Evolutionary conservation across 177 flowering plant genomes (phyloP).

Genomic region (Vitis hybrid): DNA sequence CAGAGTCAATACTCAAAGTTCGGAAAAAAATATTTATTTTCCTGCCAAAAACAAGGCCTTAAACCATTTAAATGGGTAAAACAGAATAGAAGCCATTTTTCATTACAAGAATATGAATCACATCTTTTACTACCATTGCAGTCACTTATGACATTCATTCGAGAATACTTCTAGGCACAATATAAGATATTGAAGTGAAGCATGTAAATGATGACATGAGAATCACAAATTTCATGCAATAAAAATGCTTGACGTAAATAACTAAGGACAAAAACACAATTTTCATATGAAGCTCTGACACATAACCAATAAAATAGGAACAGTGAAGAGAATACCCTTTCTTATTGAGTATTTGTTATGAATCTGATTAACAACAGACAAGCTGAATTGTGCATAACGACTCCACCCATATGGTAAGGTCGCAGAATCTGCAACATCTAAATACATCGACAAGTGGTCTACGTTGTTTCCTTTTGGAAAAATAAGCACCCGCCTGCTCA

Average conservation of each 20-base stretch:
- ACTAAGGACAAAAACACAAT: neutral
- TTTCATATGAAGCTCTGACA: neutral
- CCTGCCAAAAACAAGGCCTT: neutral
- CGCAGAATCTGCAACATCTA: constrained; percentile 81
- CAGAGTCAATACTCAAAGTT: neutral
- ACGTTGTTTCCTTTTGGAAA: constrained; percentile 92
- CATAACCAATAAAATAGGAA: neutral
- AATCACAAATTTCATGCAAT: neutral
- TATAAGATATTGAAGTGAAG: neutral
- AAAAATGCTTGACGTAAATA: neutral
- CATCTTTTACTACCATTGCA: neutral
- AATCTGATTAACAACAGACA: constrained; percentile 71
- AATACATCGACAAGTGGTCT: constrained; percentile 81
- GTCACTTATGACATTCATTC: neutral
- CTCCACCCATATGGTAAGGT: constrained; percentile 94
- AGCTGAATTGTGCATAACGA: constrained; percentile 83
- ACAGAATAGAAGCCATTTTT: neutral
- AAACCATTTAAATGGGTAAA: neutral
- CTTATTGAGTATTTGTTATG: constrained; percentile 54
- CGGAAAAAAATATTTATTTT: neutral
- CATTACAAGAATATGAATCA: neutral
- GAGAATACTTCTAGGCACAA: neutral
- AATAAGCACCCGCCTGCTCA: constrained; percentile 71
- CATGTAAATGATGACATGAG: neutral
- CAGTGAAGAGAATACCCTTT: constrained; percentile 52